Evolutionary conservation across 139 green algal species (phyloP).

Genomic region (Spirogloea muscicola): DNA sequence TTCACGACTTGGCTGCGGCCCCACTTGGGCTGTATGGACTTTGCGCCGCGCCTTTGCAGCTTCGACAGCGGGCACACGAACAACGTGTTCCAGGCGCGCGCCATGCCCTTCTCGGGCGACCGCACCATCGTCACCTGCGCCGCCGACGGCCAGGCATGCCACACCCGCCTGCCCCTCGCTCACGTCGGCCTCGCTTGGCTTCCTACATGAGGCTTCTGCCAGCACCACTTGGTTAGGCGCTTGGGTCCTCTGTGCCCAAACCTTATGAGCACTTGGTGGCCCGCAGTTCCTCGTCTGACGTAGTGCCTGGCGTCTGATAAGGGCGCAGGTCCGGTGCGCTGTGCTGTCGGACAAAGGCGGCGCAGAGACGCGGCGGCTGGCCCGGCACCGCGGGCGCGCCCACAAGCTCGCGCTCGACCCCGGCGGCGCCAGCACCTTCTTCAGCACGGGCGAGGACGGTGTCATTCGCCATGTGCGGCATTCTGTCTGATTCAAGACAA

Average conservation of each 20-base stretch:
- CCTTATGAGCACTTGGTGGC: not conserved
- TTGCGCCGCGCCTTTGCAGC: not conserved
- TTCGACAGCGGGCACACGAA: conserved; percentile 49
- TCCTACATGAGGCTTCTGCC: not conserved
- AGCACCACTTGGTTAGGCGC: not conserved
- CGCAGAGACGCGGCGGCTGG: conserved; percentile 37
- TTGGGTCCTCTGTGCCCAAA: not conserved
- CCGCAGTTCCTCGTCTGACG: too few relatives aligned
- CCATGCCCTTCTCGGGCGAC: conserved; percentile 48
- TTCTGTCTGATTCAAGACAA: not conserved
- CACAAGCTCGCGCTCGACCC: conserved; percentile 57
- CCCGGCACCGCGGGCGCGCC: conserved; percentile 45
- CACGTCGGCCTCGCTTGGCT: not conserved
- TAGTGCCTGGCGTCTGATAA: too few relatives aligned
- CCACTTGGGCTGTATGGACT: too few relatives aligned
- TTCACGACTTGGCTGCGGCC: not conserved
- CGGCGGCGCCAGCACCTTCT: conserved; percentile 44
- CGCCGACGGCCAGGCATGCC: conserved; percentile 51
- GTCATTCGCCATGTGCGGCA: conserved; percentile 43
- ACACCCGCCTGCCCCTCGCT: not conserved
- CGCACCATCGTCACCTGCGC: conserved; percentile 55
- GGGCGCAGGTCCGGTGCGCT: conserved; percentile 42
- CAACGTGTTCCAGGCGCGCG: conserved; percentile 66
- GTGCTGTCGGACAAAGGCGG: conserved; percentile 45
- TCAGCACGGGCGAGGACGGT: conserved; percentile 58